These are phyloP conservation scores for Dacryopinax spathularia DNA, from an alignment of 768 basidiomycete species.

Conservation along the genomic window DNA sequence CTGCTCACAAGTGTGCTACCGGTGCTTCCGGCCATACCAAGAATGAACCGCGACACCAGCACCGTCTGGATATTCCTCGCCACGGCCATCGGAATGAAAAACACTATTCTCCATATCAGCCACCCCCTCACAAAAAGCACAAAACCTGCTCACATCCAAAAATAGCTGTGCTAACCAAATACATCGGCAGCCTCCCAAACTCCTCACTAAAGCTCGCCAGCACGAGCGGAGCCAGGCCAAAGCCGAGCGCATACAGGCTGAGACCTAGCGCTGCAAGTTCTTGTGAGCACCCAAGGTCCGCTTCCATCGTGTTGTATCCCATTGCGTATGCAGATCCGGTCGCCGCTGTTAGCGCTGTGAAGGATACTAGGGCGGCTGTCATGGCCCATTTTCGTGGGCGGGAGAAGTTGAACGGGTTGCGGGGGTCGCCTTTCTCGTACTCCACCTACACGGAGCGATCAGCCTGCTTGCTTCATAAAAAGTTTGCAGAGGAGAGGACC, in stretches of 20 bases:
- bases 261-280: constrained; percentile 25
- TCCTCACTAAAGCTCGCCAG: constrained; percentile 61
- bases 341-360: constrained; percentile 38
- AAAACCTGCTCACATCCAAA: not conserved
- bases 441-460: constrained; percentile 27
- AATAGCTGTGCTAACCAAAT: not conserved
- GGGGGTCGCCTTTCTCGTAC: constrained; percentile 26
- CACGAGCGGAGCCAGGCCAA: constrained; percentile 47
- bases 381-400: constrained; percentile 32
- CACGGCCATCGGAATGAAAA: constrained; percentile 15
- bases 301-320: constrained; percentile 44
- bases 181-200: constrained; percentile 46
- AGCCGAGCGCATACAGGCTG: constrained; percentile 44
- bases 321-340: constrained; percentile 39
- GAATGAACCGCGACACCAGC: constrained; percentile 49
- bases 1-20: constrained; percentile 47
- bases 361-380: constrained; percentile 33
- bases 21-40: constrained; percentile 54
- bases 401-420: constrained; percentile 31
- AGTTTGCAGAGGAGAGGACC: not conserved
- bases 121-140: not conserved
- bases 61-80: constrained; percentile 43
- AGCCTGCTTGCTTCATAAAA: too few species aligned
- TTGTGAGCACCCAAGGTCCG: constrained; percentile 24
- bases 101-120: not conserved